These are phyloP conservation scores for Debaryomyces subglobosus DNA, from an alignment of 1,139 yeast species.

Conservation along the genomic window DNA sequence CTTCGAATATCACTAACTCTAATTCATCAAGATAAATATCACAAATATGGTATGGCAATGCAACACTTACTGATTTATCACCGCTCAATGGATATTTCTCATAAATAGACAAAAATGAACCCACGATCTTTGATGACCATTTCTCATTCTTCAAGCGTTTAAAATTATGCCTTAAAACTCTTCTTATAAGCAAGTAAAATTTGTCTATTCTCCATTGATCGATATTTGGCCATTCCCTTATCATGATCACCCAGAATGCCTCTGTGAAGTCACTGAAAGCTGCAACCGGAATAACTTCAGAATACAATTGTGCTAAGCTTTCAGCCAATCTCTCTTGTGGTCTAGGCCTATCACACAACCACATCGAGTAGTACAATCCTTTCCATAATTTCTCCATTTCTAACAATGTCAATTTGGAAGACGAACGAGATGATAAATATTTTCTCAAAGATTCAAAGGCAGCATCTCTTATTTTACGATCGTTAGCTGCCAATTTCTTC, in stretches of 20 bases:
- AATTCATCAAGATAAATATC: constrained; percentile 88
- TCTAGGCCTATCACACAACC: constrained; percentile 93
- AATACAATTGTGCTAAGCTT: constrained; percentile 65
- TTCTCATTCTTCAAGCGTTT: constrained; percentile 52
- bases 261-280: constrained; percentile 56
- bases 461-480: constrained; percentile 70
- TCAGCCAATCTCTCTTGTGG: constrained; percentile 87
- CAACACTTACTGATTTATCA: constrained; percentile 63
- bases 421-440: constrained; percentile 50
- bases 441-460: constrained; percentile 71
- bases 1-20: constrained; percentile 62
- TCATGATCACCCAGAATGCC: constrained; percentile 83
- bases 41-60: constrained; percentile 81
- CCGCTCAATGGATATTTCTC: constrained; percentile 56
- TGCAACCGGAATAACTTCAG: constrained; percentile 44
- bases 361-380: constrained; percentile 90
- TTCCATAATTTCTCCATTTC: constrained; percentile 90
- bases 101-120: constrained; percentile 48
- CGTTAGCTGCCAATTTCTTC: constrained; percentile 83
- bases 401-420: constrained; percentile 29
- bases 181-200: constrained; percentile 77
- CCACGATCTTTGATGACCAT: constrained; percentile 60
- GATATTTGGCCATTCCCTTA: constrained; percentile 80
- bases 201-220: constrained; percentile 91
- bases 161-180: constrained; percentile 69